Conservation (phyloP, 179 eudicot species). For the Actinidia arguta region DNA sequence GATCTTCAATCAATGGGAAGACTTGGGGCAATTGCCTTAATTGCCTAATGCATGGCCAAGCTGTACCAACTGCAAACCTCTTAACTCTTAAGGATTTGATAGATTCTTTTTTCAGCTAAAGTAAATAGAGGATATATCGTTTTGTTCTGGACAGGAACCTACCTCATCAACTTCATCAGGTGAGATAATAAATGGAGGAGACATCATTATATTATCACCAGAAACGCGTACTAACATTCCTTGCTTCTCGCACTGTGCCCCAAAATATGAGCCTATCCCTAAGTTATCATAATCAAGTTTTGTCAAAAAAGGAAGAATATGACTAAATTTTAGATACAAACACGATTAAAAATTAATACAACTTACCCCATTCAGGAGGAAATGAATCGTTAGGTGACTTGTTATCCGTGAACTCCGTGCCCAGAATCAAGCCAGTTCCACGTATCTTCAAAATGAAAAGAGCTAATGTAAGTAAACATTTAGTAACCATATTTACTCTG, state of each 20-base stretch:
- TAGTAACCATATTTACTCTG: background rate
- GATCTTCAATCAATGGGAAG: too few relatives aligned
- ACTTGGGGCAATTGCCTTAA: too few relatives aligned
- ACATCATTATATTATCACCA: constrained; percentile 90
- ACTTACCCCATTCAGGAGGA: constrained; percentile 93
- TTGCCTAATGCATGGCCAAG: too few relatives aligned
- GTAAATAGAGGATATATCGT: background rate
- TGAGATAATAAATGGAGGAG: constrained; percentile 82
- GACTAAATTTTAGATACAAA: background rate
- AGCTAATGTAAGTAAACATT: background rate
- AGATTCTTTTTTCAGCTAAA: background rate
- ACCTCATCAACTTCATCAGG: constrained; percentile 83
- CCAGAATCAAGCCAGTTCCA: constrained; percentile 90
- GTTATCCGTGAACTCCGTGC: constrained; percentile 86
- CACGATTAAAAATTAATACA: background rate
- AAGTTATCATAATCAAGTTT: constrained; percentile 12
- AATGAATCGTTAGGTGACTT: constrained; percentile 87
- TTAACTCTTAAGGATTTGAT: background rate
- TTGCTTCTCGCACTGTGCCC: constrained; percentile 80
- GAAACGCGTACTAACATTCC: constrained; percentile 95
- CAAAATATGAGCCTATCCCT: constrained; percentile 89
- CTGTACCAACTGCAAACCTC: background rate
- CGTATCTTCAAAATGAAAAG: constrained; percentile 59
- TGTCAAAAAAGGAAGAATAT: background rate
- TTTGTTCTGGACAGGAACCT: constrained; percentile 6